Conservation (phyloP, 108 stramenopile species). For the Nannochloropsis salina region DNA sequence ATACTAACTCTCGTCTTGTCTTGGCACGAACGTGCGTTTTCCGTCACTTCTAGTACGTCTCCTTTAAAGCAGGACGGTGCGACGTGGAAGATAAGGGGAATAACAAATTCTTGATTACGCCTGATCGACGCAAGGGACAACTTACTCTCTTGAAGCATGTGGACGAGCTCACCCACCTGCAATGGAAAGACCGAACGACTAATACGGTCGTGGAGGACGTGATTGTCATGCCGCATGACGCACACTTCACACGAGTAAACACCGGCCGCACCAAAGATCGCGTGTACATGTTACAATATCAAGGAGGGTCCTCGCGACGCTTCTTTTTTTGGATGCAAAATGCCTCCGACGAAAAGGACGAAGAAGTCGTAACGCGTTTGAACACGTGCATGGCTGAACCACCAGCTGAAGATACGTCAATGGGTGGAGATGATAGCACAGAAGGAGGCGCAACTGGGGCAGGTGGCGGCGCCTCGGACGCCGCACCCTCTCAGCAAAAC, state of each 20-base stretch:
- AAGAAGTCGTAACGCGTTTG: constrained; percentile 43
- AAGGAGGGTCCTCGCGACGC: constrained; percentile 32
- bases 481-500: constrained; percentile 18
- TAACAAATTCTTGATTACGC: constrained; percentile 39
- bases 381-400: constrained; percentile 39
- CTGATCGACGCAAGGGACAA: constrained; percentile 48
- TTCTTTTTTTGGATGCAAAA: constrained; percentile 63
- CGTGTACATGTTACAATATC: constrained; percentile 56
- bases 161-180: constrained; percentile 55
- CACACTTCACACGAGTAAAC: constrained; percentile 52
- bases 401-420: constrained; percentile 5
- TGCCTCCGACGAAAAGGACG: constrained; percentile 51
- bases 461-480: constrained; percentile 27
- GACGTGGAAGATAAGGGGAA: constrained; percentile 38
- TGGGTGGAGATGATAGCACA: neutral
- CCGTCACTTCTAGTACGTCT: constrained; percentile 23
- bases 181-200: constrained; percentile 55
- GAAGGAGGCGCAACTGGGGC: neutral
- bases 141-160: constrained; percentile 43
- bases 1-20: too few species aligned
- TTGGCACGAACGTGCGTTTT: too few species aligned
- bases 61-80: constrained; percentile 54
- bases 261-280: constrained; percentile 53
- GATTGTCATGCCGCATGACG: constrained; percentile 55
- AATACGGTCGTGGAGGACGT: constrained; percentile 48